Conservation (phyloP, 108 stramenopile genomes). For the Discostella pseudostelligera region DNA sequence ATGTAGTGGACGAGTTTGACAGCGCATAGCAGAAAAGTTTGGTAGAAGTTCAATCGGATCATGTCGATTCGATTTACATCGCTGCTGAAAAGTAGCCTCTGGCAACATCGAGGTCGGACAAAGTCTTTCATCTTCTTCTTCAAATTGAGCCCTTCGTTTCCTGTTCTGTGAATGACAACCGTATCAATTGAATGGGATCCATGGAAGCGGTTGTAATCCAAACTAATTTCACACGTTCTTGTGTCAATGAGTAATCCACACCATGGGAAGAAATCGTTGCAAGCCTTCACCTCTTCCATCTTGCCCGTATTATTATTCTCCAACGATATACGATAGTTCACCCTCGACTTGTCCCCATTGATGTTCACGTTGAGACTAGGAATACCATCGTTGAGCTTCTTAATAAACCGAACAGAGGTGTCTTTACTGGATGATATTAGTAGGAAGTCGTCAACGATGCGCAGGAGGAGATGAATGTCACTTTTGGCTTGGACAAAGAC, state of each 20-base stretch:
- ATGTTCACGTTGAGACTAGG: constrained; percentile 65
- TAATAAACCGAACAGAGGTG: constrained; percentile 52
- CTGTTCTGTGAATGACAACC: constrained; percentile 52
- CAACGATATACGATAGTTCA: constrained; percentile 22
- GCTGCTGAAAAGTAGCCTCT: constrained; percentile 73
- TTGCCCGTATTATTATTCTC: constrained; percentile 4
- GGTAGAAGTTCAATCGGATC: constrained; percentile 65
- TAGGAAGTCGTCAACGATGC: constrained; percentile 87
- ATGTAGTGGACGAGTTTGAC: constrained; percentile 64
- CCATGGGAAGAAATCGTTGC: constrained; percentile 62
- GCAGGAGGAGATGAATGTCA: constrained; percentile 50
- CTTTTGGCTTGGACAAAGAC: constrained; percentile 11
- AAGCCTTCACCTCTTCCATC: constrained; percentile 6
- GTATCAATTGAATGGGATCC: constrained; percentile 48
- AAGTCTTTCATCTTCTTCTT: constrained; percentile 63
- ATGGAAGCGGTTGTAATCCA: constrained; percentile 71
- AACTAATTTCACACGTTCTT: constrained; percentile 63
- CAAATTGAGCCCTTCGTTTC: constrained; percentile 55
- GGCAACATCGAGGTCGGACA: constrained; percentile 69
- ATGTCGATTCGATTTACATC: constrained; percentile 55
- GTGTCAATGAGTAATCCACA: constrained; percentile 87
- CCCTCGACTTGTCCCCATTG: constrained; percentile 67
- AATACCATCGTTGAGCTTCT: constrained; percentile 55
- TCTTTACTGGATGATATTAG: constrained; percentile 55
- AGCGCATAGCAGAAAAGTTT: constrained; percentile 67